Conservation (phyloP, 2,329 filamentous ascomycete species). For the Trichophyton verrucosum region DNA sequence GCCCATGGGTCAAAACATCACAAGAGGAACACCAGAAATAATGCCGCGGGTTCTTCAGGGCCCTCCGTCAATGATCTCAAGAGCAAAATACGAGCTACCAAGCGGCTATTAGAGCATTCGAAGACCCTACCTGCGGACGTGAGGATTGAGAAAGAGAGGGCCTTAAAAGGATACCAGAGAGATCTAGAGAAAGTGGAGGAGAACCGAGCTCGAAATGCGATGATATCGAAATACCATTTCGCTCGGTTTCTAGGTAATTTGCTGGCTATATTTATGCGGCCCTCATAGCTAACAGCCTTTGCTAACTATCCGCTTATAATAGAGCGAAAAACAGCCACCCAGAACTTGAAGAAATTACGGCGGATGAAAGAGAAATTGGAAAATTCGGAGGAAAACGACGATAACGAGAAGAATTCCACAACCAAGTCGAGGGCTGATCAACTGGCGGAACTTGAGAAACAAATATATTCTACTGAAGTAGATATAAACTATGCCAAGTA, state of each 20-base stretch:
- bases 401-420: neutral
- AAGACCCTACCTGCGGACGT: slow-evolving; percentile 41
- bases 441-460: slow-evolving; percentile 19
- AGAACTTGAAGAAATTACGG: slow-evolving; percentile 26
- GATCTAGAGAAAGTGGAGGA: slow-evolving; percentile 41
- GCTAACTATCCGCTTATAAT: neutral
- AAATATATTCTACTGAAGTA: slow-evolving; percentile 40
- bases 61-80: slow-evolving; percentile 41
- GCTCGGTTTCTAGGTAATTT: slow-evolving; percentile 48
- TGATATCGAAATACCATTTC: slow-evolving; percentile 53
- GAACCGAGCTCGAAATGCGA: slow-evolving; percentile 40
- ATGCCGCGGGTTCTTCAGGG: neutral
- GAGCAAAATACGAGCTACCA: slow-evolving; percentile 44
- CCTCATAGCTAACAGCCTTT: neutral
- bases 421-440: slow-evolving; percentile 9
- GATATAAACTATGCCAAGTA: slow-evolving; percentile 53
- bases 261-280: too few species aligned
- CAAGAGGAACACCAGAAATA: neutral
- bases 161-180: slow-evolving; percentile 43
- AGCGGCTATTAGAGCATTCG: slow-evolving; percentile 37
- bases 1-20: neutral
- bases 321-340: slow-evolving; percentile 34
- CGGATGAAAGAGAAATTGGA: slow-evolving; percentile 29
- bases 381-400: slow-evolving; percentile 11
- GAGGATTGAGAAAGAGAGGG: slow-evolving; percentile 47